phyloP scores from a whole-genome alignment of 768 basidiomycete genomes.

The Russula sp. region DNA sequence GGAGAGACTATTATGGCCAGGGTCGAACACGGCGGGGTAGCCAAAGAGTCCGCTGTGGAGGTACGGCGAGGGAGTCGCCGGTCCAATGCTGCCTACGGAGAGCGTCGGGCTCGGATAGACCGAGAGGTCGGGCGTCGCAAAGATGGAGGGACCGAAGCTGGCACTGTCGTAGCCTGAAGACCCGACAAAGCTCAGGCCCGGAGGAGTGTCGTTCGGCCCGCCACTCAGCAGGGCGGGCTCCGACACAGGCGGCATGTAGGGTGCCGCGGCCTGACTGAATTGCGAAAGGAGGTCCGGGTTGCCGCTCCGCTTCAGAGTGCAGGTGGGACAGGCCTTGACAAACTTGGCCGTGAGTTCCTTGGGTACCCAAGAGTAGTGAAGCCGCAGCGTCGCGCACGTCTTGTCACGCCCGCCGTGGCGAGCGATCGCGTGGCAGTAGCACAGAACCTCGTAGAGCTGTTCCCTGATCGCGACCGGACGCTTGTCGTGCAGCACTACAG shows the following conservation, averaged over 20 bases:
- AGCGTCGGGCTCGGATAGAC: constrained; percentile 20
- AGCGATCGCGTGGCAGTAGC: constrained; percentile 59
- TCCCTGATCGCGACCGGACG: constrained; percentile 72
- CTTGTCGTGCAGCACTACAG: constrained; percentile 63
- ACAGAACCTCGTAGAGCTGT: constrained; percentile 72
- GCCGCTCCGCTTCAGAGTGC: constrained; percentile 43
- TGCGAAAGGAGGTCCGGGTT: constrained; percentile 25
- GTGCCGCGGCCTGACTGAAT: not conserved
- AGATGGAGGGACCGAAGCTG: not conserved
- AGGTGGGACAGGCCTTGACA: constrained; percentile 75
- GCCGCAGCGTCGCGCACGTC: constrained; percentile 59
- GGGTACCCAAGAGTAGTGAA: constrained; percentile 77
- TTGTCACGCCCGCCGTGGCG: constrained; percentile 76
- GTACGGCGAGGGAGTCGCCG: constrained; percentile 15
- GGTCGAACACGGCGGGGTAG: constrained; percentile 13
- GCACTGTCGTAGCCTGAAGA: not conserved
- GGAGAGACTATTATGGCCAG: constrained; percentile 7
- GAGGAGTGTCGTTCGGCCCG: constrained; percentile 14
- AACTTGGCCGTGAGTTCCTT: constrained; percentile 78
- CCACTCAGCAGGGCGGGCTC: constrained; percentile 2
- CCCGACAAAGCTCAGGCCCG: constrained; percentile 5
- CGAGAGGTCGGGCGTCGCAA: constrained; percentile 16
- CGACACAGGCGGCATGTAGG: not conserved
- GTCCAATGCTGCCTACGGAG: constrained; percentile 14
- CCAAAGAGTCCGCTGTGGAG: constrained; percentile 17